Evolutionary conservation across 140 eudicot genomes (phyloP).

Genomic region (Senecio squalidus): DNA sequence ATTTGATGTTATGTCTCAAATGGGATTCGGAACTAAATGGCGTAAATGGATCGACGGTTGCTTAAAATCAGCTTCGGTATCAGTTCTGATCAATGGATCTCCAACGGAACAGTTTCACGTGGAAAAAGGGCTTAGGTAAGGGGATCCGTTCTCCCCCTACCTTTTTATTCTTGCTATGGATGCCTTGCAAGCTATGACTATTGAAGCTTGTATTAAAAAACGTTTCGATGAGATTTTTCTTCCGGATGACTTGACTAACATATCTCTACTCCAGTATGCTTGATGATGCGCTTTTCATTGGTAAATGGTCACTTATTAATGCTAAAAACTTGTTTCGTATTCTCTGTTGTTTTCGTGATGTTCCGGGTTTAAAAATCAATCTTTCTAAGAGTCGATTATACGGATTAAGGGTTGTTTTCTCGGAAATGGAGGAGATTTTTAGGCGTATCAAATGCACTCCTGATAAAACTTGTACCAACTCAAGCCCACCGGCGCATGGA

Average conservation of each 20-base stretch:
- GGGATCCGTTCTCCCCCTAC: background rate
- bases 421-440: too few relatives aligned
- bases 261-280: background rate
- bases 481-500: too few relatives aligned
- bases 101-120: background rate
- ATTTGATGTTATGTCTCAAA: too few relatives aligned
- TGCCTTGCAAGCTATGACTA: background rate
- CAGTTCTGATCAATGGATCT: background rate
- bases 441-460: too few relatives aligned
- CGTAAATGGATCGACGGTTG: too few relatives aligned
- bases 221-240: background rate
- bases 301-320: background rate
- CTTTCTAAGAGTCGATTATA: background rate
- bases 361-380: background rate
- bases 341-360: background rate
- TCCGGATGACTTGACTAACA: background rate
- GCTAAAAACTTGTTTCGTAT: too few relatives aligned
- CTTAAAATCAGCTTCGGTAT: background rate
- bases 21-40: too few relatives aligned
- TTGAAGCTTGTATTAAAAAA: background rate
- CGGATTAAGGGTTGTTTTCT: too few relatives aligned
- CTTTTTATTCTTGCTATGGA: background rate
- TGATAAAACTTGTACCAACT: too few relatives aligned
- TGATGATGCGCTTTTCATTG: background rate
- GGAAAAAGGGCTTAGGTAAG: background rate